phyloP scores from a whole-genome alignment of 2,329 filamentous ascomycete species.

The Dactylonectria macrodidyma region DNA sequence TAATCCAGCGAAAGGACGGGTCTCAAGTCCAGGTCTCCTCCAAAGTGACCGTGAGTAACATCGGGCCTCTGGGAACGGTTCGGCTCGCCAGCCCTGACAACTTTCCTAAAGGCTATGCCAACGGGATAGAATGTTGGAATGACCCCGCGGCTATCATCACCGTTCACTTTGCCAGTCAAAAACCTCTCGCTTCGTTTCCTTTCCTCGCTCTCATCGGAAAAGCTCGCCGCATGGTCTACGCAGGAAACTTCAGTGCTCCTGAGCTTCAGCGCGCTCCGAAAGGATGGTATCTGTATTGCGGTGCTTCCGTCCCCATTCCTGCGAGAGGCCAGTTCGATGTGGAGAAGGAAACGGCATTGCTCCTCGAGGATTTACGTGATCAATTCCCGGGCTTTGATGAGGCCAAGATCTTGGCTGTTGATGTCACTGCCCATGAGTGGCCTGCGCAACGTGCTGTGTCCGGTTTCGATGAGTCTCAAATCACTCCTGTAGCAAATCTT shows the following conservation, averaged over 20 bases:
- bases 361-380: slow-evolving; percentile 4
- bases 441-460: slow-evolving; percentile 10
- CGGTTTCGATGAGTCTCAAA: slow-evolving; percentile 6
- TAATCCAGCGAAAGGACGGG: neutral
- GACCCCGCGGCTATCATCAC: slow-evolving; percentile 5
- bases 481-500: slow-evolving; percentile 5
- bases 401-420: slow-evolving; percentile 5
- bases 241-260: slow-evolving; percentile 9
- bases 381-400: slow-evolving; percentile 5
- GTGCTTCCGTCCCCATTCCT: slow-evolving; percentile 9
- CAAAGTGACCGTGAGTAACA: slow-evolving; percentile 3
- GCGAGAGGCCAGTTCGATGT: slow-evolving; percentile 2
- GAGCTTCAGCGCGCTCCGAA: slow-evolving; percentile 4
- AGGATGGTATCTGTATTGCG: slow-evolving; percentile 6
- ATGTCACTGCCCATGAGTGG: slow-evolving; percentile 1
- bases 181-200: neutral
- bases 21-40: neutral
- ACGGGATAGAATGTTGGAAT: neutral
- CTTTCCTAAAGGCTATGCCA: slow-evolving; percentile 4
- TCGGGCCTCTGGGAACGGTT: slow-evolving; percentile 2
- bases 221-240: slow-evolving; percentile 6
- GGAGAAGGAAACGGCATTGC: slow-evolving; percentile 2
- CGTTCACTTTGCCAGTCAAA: slow-evolving; percentile 7
- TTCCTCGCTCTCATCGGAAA: slow-evolving; percentile 1
- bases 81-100: neutral